A percentile compares a stretch with the other conserved stretches of the same genome.
Conservation (phyloP, 805 yeast genomes). For the Zygoascus bituminiphila region DNA sequence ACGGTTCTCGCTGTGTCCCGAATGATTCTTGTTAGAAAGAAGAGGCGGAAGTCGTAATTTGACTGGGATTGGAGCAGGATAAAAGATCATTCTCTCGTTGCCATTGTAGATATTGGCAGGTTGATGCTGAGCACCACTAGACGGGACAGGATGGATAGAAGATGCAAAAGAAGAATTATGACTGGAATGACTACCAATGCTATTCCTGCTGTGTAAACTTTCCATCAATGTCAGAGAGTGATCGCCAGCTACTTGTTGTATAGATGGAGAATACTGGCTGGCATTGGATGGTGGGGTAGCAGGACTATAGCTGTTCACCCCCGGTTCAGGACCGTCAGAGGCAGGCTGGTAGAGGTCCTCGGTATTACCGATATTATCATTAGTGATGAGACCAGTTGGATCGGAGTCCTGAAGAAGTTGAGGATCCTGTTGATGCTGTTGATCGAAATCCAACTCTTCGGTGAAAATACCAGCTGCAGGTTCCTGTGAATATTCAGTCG, state of each 20-base stretch:
- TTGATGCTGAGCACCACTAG: neutral
- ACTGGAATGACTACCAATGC: neutral
- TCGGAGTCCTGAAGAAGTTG: neutral
- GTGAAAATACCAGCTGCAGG: neutral
- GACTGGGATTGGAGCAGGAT: conserved; percentile 32
- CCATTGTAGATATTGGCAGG: neutral
- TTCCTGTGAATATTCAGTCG: neutral
- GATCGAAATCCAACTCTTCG: neutral
- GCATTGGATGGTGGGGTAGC: neutral
- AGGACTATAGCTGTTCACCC: neutral
- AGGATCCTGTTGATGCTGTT: neutral
- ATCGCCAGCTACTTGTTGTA: neutral
- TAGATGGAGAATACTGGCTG: neutral
- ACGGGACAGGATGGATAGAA: neutral
- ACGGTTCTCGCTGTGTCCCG: neutral
- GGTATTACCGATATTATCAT: neutral
- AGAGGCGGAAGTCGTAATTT: conserved; percentile 29
- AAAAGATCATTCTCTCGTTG: conserved; percentile 12
- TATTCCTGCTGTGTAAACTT: neutral
- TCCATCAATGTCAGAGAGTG: neutral
- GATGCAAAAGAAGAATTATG: neutral
- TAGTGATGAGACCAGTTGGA: no score
- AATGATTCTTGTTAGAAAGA: conserved; percentile 16
- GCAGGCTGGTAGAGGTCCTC: neutral
- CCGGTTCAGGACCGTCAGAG: neutral